Conservation (phyloP, 768 basidiomycete genomes). For the Kondoa subrosea region DNA sequence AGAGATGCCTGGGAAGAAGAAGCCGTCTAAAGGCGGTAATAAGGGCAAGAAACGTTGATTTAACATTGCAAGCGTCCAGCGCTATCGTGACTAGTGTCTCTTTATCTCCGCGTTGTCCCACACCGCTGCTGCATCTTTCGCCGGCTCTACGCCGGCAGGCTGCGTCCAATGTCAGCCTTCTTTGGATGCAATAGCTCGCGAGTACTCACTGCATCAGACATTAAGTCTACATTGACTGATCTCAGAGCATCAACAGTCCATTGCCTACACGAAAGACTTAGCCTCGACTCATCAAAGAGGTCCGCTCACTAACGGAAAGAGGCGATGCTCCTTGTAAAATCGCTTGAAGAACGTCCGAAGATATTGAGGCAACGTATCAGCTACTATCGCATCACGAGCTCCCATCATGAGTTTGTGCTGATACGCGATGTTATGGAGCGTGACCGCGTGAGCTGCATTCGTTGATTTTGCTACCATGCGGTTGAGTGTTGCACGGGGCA, state of each 20-base stretch:
- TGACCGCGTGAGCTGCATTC: slow-evolving; percentile 51
- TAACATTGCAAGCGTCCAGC: background rate
- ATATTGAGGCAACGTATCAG: slow-evolving; percentile 60
- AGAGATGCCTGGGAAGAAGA: slow-evolving; percentile 16
- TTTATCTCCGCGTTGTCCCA: slow-evolving; percentile 49
- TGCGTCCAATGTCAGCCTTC: no score
- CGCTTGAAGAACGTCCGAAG: slow-evolving; percentile 54
- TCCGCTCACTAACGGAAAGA: slow-evolving; percentile 31
- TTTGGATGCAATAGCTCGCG: no score
- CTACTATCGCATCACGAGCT: slow-evolving; percentile 61
- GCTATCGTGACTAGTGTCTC: no score
- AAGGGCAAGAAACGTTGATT: background rate
- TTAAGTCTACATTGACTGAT: slow-evolving; percentile 65
- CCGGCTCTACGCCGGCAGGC: slow-evolving; percentile 27
- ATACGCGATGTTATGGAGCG: slow-evolving; percentile 19
- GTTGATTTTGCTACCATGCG: slow-evolving; percentile 65
- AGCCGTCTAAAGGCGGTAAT: background rate
- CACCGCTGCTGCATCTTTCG: slow-evolving; percentile 26
- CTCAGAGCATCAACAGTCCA: slow-evolving; percentile 76
- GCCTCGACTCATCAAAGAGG: background rate
- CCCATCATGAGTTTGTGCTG: slow-evolving; percentile 52
- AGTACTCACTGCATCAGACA: slow-evolving; percentile 48
- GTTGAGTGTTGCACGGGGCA: slow-evolving; percentile 57
- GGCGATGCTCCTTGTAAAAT: slow-evolving; percentile 61
- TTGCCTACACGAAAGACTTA: slow-evolving; percentile 29